Base-by-base conservation (phyloP, 75 land plant species). In the Ceratopteris richardii region DNA sequence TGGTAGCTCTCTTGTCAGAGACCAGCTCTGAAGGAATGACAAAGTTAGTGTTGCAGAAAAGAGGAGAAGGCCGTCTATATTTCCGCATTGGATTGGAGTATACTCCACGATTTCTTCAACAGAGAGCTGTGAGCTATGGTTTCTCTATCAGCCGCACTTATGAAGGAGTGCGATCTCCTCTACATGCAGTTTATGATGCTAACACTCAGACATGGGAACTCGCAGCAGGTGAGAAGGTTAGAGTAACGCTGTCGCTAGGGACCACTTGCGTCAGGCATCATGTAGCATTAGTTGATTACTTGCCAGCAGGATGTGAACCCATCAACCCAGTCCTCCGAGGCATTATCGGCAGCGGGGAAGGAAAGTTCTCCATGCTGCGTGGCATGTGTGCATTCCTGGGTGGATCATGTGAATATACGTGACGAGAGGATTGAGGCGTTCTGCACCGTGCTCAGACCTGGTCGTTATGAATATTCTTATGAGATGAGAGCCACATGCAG, bases 291-390 rank as follows among this genome's bases (percentile, higher is more conserved):
- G 48, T 46, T 2, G 48, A 46, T 14, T n/a, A n/a, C 4, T 2
- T 46, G 17, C 48, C 48, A 46, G 48, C 48, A 20, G 48, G 48
- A 46, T 46, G 48, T 20, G 48, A 46, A 46, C 48, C 48, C n/a
- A 17, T 46, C 21, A 46, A 46, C 17, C 48, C 48, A 3, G 48
- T 5, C 21, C 48, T 46, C 3, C n/a, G n/a, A n/a, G n/a, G n/a
- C n/a, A n/a, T n/a, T n/a, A n/a, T n/a, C n/a, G n/a, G n/a, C n/a
- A n/a, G n/a, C n/a, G n/a, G n/a, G n/a, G n/a, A n/a, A n/a, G n/a
- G n/a, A n/a, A n/a, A n/a, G n/a, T n/a, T n/a, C n/a, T 9, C 12
- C 12, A 40, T 9, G 9, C 14, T 9, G 42, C 14, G 42, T 14
- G 42, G 42, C 42, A 9, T 40, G 12, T 9, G 42, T 9, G 42